These are phyloP conservation scores for Hibiscus mutabilis DNA, from an alignment of 345 rosid genomes.

Conservation along the genomic window DNA sequence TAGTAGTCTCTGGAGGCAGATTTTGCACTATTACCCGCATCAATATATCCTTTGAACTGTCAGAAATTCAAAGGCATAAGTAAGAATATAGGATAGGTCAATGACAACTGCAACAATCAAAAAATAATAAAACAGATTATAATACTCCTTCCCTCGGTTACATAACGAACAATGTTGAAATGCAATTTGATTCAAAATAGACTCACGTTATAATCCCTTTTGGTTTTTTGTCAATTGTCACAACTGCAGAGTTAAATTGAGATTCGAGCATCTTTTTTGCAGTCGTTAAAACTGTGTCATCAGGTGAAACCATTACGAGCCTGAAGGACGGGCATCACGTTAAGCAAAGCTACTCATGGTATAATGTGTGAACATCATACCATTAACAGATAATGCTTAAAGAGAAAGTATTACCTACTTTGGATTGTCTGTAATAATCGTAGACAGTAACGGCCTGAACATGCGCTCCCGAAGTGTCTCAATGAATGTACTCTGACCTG, in stretches of 20 bases:
- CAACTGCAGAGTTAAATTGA: conserved; percentile 67
- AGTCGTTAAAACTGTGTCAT: conserved; percentile 67
- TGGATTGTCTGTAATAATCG: conserved; percentile 81
- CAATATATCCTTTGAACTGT: conserved; percentile 93
- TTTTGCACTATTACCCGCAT: conserved; percentile 90
- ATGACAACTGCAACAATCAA: not conserved
- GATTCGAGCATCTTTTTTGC: conserved; percentile 88
- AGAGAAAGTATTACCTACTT: conserved; percentile 82
- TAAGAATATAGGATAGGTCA: conserved; percentile 3
- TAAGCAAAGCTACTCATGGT: conserved; percentile 13
- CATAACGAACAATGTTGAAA: not conserved
- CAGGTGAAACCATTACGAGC: conserved; percentile 70
- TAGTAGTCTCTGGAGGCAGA: conserved; percentile 64
- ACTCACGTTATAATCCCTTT: conserved; percentile 89
- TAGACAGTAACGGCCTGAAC: conserved; percentile 90
- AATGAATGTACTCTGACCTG: conserved; percentile 79
- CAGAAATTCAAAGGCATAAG: conserved; percentile 15
- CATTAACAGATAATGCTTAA: conserved; percentile 1
- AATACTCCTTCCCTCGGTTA: not conserved
- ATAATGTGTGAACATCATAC: not conserved
- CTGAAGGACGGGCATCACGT: conserved; percentile 38
- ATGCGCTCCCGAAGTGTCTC: conserved; percentile 90
- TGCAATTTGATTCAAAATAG: conserved; percentile 8
- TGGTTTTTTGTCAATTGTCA: conserved; percentile 68
- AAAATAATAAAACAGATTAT: not conserved